phyloP scores from a whole-genome alignment of 1,284 basidiomycete species.

The Microbotryum saponariae region DNA sequence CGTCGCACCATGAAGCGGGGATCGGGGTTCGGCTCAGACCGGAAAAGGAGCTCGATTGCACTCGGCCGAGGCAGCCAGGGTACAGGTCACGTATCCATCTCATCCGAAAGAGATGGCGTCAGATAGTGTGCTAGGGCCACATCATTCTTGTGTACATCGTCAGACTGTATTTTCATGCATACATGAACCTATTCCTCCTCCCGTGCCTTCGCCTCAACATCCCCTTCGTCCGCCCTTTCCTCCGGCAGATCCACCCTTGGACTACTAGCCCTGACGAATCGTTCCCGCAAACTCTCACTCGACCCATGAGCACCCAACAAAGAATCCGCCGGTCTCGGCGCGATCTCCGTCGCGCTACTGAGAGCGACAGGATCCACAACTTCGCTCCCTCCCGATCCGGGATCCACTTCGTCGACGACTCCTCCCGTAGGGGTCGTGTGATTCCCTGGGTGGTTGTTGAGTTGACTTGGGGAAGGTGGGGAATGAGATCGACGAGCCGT shows the following conservation, averaged over 20 bases:
- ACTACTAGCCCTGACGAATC: constrained; percentile 29
- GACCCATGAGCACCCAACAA: neutral
- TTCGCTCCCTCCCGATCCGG: constrained; percentile 20
- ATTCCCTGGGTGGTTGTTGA: no score
- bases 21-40: no score
- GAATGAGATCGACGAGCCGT: no score
- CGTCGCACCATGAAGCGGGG: neutral
- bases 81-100: neutral
- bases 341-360: constrained; percentile 6
- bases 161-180: neutral
- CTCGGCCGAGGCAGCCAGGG: constrained; percentile 1
- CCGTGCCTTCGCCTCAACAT: neutral
- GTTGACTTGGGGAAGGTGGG: no score
- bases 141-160: neutral
- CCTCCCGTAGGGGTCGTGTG: constrained; percentile 29
- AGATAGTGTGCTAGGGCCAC: neutral
- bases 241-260: constrained; percentile 14
- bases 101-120: neutral
- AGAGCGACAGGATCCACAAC: constrained; percentile 21
- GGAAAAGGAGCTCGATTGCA: neutral
- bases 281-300: constrained; percentile 13
- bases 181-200: neutral
- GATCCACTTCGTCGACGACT: constrained; percentile 31
- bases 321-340: neutral
- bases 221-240: neutral